phyloP scores from a whole-genome alignment of 768 basidiomycete species.

The Leucosporidium yakuticum region DNA sequence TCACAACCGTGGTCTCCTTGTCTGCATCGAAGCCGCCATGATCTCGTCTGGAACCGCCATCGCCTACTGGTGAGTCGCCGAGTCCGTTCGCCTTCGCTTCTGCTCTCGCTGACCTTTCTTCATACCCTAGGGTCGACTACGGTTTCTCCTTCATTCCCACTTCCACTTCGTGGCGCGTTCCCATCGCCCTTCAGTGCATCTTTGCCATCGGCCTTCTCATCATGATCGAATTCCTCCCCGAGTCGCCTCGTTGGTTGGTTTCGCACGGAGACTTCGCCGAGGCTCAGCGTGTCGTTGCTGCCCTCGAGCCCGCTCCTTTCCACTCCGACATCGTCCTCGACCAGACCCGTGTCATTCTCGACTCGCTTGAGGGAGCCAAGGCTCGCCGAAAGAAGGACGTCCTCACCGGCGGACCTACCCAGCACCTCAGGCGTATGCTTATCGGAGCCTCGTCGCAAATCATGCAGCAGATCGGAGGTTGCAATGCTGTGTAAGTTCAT shows the following conservation, averaged over 20 bases:
- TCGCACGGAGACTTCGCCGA: neutral
- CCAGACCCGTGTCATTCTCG: conserved; percentile 23
- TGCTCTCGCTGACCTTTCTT: no score
- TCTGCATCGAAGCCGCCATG: conserved; percentile 54
- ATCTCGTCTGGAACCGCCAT: conserved; percentile 62
- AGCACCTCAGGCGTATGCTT: conserved; percentile 58
- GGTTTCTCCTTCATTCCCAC: conserved; percentile 44
- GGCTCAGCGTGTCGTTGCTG: neutral
- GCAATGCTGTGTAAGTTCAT: conserved; percentile 64
- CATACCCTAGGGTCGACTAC: conserved; percentile 41
- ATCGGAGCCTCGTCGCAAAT: conserved; percentile 57
- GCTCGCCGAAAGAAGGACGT: conserved; percentile 37
- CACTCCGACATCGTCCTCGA: neutral
- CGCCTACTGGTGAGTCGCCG: conserved; percentile 52
- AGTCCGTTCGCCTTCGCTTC: no score
- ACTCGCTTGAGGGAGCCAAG: conserved; percentile 16
- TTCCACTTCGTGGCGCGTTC: conserved; percentile 47
- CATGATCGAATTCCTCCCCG: conserved; percentile 45
- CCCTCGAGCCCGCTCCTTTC: neutral
- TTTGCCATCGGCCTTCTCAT: conserved; percentile 45
- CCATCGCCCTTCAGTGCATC: conserved; percentile 48
- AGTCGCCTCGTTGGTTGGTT: conserved; percentile 37
- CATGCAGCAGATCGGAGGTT: conserved; percentile 65
- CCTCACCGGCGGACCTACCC: conserved; percentile 38
- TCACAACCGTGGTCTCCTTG: conserved; percentile 55